These are phyloP conservation scores for Pichia sp. DNA, from an alignment of 1,139 yeast species.

Conservation along the genomic window DNA sequence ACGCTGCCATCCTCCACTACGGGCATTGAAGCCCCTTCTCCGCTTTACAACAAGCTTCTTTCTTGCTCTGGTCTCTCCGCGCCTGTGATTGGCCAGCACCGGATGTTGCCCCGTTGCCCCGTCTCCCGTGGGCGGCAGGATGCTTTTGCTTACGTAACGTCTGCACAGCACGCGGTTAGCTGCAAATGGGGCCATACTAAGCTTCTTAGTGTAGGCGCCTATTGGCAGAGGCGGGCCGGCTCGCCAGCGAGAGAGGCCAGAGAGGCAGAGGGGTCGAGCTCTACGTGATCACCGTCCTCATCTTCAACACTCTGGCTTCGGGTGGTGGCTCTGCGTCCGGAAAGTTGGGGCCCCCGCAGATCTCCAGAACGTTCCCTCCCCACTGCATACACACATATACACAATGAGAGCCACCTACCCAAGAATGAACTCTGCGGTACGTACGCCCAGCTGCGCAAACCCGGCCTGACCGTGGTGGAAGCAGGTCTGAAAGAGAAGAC, in stretches of 20 bases:
- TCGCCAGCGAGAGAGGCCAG: not conserved
- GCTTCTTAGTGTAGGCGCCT: not conserved
- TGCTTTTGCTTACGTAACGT: not conserved
- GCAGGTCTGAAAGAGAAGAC: too few relatives aligned
- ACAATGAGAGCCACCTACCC: slow-evolving; percentile 55
- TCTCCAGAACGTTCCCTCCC: too few relatives aligned
- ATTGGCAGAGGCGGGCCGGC: not conserved
- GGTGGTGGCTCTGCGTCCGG: not conserved
- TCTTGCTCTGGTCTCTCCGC: not conserved
- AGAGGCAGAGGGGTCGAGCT: not conserved
- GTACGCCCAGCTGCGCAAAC: not conserved
- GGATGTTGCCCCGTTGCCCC: too few relatives aligned
- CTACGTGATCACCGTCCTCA: not conserved
- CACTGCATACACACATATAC: not conserved
- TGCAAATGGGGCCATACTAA: slow-evolving; percentile 4
- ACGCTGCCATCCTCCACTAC: too few relatives aligned
- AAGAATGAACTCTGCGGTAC: slow-evolving; percentile 37
- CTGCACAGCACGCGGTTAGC: not conserved
- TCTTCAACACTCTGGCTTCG: not conserved
- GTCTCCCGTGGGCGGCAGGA: too few relatives aligned
- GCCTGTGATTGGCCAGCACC: not conserved
- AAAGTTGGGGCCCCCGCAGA: too few relatives aligned
- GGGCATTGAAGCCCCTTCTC: too few relatives aligned
- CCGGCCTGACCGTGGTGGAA: not conserved
- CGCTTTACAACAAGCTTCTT: too few relatives aligned